These are phyloP conservation scores for Clohesyomyces aquaticus DNA, from an alignment of 495 filamentous ascomycete genomes.

Conservation along the genomic window DNA sequence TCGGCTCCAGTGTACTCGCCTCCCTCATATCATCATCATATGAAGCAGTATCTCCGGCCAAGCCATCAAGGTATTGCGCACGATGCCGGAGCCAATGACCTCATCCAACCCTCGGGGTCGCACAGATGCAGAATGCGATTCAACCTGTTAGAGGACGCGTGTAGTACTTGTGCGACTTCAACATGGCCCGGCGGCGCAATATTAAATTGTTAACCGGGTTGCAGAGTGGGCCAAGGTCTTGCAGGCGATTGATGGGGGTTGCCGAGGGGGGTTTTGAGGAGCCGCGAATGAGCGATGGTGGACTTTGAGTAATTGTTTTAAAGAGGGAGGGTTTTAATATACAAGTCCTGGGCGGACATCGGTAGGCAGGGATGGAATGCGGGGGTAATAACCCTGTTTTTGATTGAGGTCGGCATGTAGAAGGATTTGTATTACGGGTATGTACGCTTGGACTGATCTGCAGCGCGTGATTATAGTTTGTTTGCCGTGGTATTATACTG, in stretches of 20 bases:
- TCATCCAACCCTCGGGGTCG: neutral
- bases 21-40: neutral
- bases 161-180: neutral
- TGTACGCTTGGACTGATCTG: too few species aligned
- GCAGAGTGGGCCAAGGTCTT: conserved; percentile 4
- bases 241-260: conserved; percentile 3
- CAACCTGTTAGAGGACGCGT: conserved; percentile 1
- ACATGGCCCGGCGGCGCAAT: neutral
- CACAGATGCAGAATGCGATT: neutral
- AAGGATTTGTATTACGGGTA: neutral
- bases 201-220: neutral
- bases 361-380: conserved; percentile 3
- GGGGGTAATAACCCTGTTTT: neutral
- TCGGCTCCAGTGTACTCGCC: conserved; percentile 1
- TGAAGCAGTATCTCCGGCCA: conserved; percentile 2
- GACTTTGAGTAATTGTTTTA: conserved; percentile 1
- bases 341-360: neutral
- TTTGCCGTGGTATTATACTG: too few species aligned
- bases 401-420: conserved; percentile 2
- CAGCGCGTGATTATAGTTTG: too few species aligned
- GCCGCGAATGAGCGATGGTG: conserved; percentile 1
- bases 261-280: conserved; percentile 5
- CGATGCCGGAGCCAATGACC: neutral
- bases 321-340: neutral
- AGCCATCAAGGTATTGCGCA: neutral